Evolutionary conservation across 2,329 filamentous ascomycete species (phyloP), one percentile per base, ranked within the genome.

Genomic region (Aspergillus novofumigatus): DNA sequence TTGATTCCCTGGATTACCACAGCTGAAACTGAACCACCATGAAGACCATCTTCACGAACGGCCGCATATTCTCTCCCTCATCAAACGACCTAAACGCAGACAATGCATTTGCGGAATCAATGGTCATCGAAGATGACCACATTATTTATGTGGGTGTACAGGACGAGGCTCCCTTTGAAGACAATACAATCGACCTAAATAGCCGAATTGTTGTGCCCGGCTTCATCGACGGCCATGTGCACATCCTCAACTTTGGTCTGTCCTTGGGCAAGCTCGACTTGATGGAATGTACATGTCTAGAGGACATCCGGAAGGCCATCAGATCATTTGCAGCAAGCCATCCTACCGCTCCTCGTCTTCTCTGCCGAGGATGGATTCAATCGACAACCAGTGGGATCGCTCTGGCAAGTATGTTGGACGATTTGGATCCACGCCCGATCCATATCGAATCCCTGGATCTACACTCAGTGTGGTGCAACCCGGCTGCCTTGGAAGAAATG

Each of bases 381-480:
- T 72, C 67, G n/a, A 77, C 77, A 65, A 80, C 77, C 2, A 64
- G 74, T 21, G 74, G 76, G 4, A 57, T 74, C 25, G 78, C 79
- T 1, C 69, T 78, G 49, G 77, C 78, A 1, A 75, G 67, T 26
- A 77, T 78, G 73, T 60, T 82, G 26, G 79, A 81, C 59, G 79
- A 78, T 59, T 66, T 81, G 7, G 79, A 81, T 58, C 63, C 72
- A 0, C 70, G 78, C 32, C 79, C 80, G 0, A 80, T 81, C 42
- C 80, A 74, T 58, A 77, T 82, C 52, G 75, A 81, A 42, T 69
- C 78, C 0, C 78, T 78, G 49, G 79, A 81, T 55, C 65, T 81
- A n/a, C 80, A 81, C 62, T 81, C 78, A 0, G 75, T 75, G 29
- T 82, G 80, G 80, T 81, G 78, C 59, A 81, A 77, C 58, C 76